Evolutionary conservation across 2,329 filamentous ascomycete genomes (phyloP).

Genomic region (Hypoxylon sp.): DNA sequence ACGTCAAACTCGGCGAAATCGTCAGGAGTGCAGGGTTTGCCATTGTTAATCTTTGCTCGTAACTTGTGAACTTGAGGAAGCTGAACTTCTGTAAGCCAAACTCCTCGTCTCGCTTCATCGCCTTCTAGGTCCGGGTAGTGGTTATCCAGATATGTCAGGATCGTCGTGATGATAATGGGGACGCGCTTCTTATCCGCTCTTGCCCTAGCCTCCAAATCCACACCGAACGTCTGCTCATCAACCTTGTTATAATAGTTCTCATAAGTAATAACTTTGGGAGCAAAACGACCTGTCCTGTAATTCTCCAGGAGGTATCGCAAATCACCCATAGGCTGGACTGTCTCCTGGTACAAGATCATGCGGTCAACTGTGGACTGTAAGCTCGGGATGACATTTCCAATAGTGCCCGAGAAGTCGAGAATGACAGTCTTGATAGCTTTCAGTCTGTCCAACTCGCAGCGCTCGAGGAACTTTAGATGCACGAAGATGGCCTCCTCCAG

Average conservation of each 20-base stretch:
- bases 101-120: conserved; percentile 89
- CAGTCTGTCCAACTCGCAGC: conserved; percentile 93
- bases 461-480: conserved; percentile 95
- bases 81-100: conserved; percentile 95
- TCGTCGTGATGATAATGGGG: conserved; percentile 89
- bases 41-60: conserved; percentile 86
- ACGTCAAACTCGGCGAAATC: conserved; percentile 91
- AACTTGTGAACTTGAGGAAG: conserved; percentile 87
- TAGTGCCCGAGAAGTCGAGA: conserved; percentile 95
- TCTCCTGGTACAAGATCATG: conserved; percentile 99
- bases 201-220: conserved; percentile 95
- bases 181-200: conserved; percentile 96
- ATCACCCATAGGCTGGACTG: conserved; percentile 92
- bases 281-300: conserved; percentile 94
- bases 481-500: conserved; percentile 96
- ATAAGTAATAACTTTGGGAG: conserved; percentile 91
- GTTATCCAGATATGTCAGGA: conserved; percentile 95
- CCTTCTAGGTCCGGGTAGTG: conserved; percentile 98
- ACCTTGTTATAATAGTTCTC: conserved; percentile 99
- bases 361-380: conserved; percentile 96
- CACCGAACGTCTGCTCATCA: conserved; percentile 97
- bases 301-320: conserved; percentile 95
- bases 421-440: conserved; percentile 99
- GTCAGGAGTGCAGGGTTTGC: conserved; percentile 82
- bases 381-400: conserved; percentile 97